phyloP scores from a whole-genome alignment of 306 rosid genomes.

The Lathyrus oleraceus region DNA sequence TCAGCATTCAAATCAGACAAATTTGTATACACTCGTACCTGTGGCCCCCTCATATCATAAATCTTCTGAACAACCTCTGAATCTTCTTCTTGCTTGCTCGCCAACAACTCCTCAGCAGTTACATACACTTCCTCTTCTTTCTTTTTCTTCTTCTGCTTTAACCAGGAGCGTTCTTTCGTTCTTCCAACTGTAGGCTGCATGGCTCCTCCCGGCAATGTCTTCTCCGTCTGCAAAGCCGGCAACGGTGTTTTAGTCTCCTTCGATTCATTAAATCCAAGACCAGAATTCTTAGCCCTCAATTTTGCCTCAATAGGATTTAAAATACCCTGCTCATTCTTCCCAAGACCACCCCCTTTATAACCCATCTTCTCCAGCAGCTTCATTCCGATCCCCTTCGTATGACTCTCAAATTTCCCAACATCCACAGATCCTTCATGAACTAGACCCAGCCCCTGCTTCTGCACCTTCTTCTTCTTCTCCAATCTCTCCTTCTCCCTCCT shows the following conservation, averaged over 20 bases:
- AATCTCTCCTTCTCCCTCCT: slow-evolving; percentile 60
- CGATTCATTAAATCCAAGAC: slow-evolving; percentile 77
- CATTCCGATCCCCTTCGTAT: slow-evolving; percentile 84
- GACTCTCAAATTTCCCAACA: slow-evolving; percentile 76
- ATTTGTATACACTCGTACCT: slow-evolving; percentile 48
- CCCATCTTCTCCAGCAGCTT: slow-evolving; percentile 89
- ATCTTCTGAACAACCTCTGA: slow-evolving; percentile 71
- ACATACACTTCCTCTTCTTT: slow-evolving; percentile 50
- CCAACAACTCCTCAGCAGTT: slow-evolving; percentile 78
- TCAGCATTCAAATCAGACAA: slow-evolving; percentile 61
- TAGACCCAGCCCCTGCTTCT: slow-evolving; percentile 18
- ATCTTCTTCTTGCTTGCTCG: slow-evolving; percentile 71
- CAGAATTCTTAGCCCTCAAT: slow-evolving; percentile 80
- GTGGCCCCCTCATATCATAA: slow-evolving; percentile 59
- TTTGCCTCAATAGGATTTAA: slow-evolving; percentile 71
- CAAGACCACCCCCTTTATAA: slow-evolving; percentile 95
- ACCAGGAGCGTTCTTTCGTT: slow-evolving; percentile 61
- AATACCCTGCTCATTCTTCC: slow-evolving; percentile 86
- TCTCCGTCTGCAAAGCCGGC: slow-evolving; percentile 53
- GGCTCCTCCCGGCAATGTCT: slow-evolving; percentile 32
- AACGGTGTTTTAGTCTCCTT: slow-evolving; percentile 45
- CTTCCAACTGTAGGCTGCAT: slow-evolving; percentile 41
- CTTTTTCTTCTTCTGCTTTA: slow-evolving; percentile 53
- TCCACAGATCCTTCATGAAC: slow-evolving; percentile 34
- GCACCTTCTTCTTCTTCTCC: slow-evolving; percentile 59